These are phyloP conservation scores for Sarocladiaceae sp. DNA, from an alignment of 2,329 filamentous ascomycete genomes.

Conservation along the genomic window DNA sequence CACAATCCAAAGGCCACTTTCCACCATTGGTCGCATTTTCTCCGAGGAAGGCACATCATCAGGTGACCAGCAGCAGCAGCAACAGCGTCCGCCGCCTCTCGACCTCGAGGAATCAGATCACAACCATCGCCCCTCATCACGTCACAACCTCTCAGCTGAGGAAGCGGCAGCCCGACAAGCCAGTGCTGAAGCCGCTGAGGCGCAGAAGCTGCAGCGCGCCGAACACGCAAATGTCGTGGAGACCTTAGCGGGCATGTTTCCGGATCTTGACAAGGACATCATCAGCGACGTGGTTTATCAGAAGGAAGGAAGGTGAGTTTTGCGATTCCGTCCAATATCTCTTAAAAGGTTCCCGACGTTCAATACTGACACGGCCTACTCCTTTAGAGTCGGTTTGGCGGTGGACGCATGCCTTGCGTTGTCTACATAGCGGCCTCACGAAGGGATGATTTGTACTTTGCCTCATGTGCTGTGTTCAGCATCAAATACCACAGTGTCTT, in stretches of 20 bases:
- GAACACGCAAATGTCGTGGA: constrained; percentile 93
- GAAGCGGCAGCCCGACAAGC: constrained; percentile 88
- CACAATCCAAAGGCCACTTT: constrained; percentile 86
- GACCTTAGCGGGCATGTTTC: constrained; percentile 94
- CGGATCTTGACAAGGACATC: constrained; percentile 86
- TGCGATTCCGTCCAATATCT: neutral
- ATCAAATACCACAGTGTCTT: neutral
- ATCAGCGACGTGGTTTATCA: constrained; percentile 96
- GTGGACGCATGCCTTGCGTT: constrained; percentile 81
- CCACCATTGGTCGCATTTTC: constrained; percentile 92
- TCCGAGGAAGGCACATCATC: constrained; percentile 54
- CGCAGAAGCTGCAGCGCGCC: constrained; percentile 72
- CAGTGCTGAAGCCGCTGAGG: constrained; percentile 84
- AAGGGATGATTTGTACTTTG: constrained; percentile 2
- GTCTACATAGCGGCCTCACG: constrained; percentile 31
- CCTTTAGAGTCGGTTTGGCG: constrained; percentile 80
- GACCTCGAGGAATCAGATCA: constrained; percentile 17
- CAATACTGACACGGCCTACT: constrained; percentile 5
- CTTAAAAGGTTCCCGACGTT: neutral
- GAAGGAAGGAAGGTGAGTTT: constrained; percentile 83
- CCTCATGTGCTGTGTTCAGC: neutral
- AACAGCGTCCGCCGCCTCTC: constrained; percentile 20
- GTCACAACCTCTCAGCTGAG: constrained; percentile 62
- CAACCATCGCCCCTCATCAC: constrained; percentile 27
- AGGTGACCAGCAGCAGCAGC: constrained; percentile 17